Conservation (phyloP, 2,329 filamentous ascomycete genomes). For the Hypoxylon sp. region DNA sequence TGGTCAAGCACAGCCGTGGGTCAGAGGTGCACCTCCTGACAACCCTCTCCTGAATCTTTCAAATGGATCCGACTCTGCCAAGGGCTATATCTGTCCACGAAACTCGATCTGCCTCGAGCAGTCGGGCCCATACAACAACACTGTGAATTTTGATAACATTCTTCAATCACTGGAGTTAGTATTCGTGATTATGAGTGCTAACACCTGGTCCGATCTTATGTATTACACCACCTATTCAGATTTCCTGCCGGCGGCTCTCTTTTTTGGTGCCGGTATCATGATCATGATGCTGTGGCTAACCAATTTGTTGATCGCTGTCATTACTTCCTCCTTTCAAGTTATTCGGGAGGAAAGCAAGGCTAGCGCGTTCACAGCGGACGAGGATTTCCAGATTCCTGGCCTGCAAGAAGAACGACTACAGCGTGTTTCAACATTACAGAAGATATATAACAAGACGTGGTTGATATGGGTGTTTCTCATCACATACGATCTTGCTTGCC, state of each 20-base stretch:
- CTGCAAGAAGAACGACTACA: conserved; percentile 57
- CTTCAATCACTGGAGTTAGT: conserved; percentile 91
- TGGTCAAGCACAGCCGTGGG: conserved; percentile 75
- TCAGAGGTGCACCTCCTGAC: conserved; percentile 56
- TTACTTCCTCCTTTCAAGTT: conserved; percentile 97
- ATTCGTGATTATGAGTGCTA: conserved; percentile 98
- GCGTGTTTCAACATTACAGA: conserved; percentile 68
- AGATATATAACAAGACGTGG: conserved; percentile 77
- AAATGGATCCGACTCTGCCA: conserved; percentile 67
- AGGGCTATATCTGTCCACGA: conserved; percentile 89
- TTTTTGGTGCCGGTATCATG: conserved; percentile 79
- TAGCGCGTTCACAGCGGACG: conserved; percentile 88
- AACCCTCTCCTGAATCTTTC: conserved; percentile 60
- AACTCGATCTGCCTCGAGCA: conserved; percentile 87
- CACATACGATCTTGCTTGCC: conserved; percentile 80
- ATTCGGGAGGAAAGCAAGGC: conserved; percentile 96
- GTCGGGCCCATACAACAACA: conserved; percentile 82
- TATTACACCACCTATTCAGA: conserved; percentile 94
- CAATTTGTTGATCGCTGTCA: conserved; percentile 94
- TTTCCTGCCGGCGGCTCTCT: conserved; percentile 86
- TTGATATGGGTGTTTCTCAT: conserved; percentile 87
- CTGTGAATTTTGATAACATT: conserved; percentile 95
- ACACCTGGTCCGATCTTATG: conserved; percentile 95
- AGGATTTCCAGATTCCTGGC: conserved; percentile 59
- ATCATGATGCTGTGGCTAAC: conserved; percentile 97